Conservation (phyloP, 1,284 basidiomycete genomes). For the Apiotrichum mycotoxinovorans region DNA sequence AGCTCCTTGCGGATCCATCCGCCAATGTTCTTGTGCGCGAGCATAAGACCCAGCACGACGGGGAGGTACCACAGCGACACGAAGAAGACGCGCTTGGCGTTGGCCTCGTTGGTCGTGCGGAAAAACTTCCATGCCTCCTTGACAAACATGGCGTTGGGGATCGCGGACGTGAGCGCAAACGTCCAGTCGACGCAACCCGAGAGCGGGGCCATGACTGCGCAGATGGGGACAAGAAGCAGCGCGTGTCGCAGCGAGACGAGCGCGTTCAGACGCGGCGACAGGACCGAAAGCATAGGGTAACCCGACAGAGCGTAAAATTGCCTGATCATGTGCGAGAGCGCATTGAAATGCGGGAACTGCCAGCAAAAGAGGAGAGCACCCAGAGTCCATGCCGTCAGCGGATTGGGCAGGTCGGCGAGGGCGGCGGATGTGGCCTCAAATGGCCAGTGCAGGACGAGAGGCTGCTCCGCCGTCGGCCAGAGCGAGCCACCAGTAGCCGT, state of each 20-base stretch:
- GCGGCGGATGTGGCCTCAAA: slow-evolving; percentile 7
- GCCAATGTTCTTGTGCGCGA: slow-evolving; percentile 83
- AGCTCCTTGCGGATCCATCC: slow-evolving; percentile 56
- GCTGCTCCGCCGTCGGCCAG: slow-evolving; percentile 61
- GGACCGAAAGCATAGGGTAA: slow-evolving; percentile 87
- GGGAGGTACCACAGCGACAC: slow-evolving; percentile 89
- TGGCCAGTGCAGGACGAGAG: slow-evolving; percentile 50
- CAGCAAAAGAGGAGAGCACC: slow-evolving; percentile 86
- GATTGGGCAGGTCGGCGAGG: slow-evolving; percentile 53
- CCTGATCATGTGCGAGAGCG: slow-evolving; percentile 82
- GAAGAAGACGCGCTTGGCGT: slow-evolving; percentile 75
- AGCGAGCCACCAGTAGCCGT: slow-evolving; percentile 84
- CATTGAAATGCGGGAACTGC: slow-evolving; percentile 99
- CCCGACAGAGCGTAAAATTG: slow-evolving; percentile 89
- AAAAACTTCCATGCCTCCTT: slow-evolving; percentile 73
- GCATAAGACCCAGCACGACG: slow-evolving; percentile 83
- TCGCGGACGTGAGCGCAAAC: slow-evolving; percentile 73
- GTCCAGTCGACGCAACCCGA: slow-evolving; percentile 82
- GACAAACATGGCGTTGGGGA: slow-evolving; percentile 72
- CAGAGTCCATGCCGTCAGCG: slow-evolving; percentile 69
- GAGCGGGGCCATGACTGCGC: slow-evolving; percentile 74
- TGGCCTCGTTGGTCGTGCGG: slow-evolving; percentile 62
- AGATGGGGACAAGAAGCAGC: slow-evolving; percentile 71
- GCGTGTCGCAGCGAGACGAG: slow-evolving; percentile 83
- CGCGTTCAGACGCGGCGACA: slow-evolving; percentile 75